Base-by-base conservation (phyloP, 1,284 basidiomycete genomes). In the Pseudomicrostroma phylloplanum region DNA sequence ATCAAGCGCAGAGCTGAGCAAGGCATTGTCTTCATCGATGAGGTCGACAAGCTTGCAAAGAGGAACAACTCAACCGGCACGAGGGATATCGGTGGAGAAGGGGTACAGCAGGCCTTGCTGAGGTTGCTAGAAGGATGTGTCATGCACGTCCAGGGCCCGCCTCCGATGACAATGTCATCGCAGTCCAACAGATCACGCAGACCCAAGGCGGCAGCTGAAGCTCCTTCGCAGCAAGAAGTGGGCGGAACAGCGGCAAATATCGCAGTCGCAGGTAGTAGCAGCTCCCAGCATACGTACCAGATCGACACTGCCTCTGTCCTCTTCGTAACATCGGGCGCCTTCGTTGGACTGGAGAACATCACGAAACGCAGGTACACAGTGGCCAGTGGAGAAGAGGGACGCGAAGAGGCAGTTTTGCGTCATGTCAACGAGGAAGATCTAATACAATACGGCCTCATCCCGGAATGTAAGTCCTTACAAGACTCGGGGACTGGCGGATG, bases 61-160 rank as follows among this genome's bases (percentile, higher is more conserved):
- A 60, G 54, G 53, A 13, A 30, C 21, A 57, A 53, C 25, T 19
- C 26, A 15, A 60, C 25, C 0, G 80, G 88, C 3, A 88, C 89
- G 1, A 86, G 91, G 57, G 94, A 97, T 76, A 92, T 97, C 0
- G 89, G 91, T 21, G 93, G 93, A 4, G 92, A 96, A 82, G 93
- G 93, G 41, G 93, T 97, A 2, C 93, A 97, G 74, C 93, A 96
- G 80, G 82, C 91, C 11, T 83, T 97, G 23, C 82, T 97, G 0
- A 85, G 92, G 55, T 89, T 96, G 85, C 88, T 97, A 83, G 93
- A 97, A 82, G 93, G 93, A 1, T 88, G 90, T 0, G 82, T 87
- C 3, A 19, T 54, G 25, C 51, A 54, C 13, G 51, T 54, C 15
- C 51, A 54, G 25, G 51, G 21, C 2, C 51, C 51, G 13, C 15